A percentile compares a stretch with the other conserved stretches of the same genome.
Conservation (phyloP, 2,329 filamentous ascomycete species). For the Neoscytalidium dimidiatum region DNA sequence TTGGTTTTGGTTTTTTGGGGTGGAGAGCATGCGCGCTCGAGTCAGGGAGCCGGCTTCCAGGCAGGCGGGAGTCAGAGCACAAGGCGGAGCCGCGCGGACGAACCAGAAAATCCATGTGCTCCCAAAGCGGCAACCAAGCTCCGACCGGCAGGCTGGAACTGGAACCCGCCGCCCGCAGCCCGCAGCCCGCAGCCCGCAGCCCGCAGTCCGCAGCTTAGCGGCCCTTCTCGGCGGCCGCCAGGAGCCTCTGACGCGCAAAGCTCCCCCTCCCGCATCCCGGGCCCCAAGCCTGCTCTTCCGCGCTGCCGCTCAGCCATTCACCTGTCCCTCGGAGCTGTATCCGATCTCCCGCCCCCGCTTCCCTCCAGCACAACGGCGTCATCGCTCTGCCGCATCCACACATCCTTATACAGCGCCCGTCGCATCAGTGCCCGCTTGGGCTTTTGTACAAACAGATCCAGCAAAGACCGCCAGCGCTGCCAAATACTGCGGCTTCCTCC, state of each 20-base stretch:
- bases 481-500: neutral
- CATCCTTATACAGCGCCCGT: slow-evolving; percentile 2
- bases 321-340: neutral
- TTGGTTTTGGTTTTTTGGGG: too few species aligned
- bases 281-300: neutral
- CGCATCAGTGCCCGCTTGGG: neutral
- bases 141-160: slow-evolving; percentile 7
- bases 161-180: neutral
- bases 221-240: neutral
- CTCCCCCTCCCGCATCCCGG: slow-evolving; percentile 4
- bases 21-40: too few species aligned
- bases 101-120: slow-evolving; percentile 12
- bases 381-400: neutral
- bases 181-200: too few species aligned
- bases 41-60: slow-evolving; percentile 11
- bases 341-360: slow-evolving; percentile 15
- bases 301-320: slow-evolving; percentile 13
- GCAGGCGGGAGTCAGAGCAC: slow-evolving; percentile 11
- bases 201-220: too few species aligned
- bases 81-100: slow-evolving; percentile 9
- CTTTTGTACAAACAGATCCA: slow-evolving; percentile 2
- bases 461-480: neutral
- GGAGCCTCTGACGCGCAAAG: neutral
- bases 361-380: neutral
- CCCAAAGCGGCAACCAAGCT: slow-evolving; percentile 10